Conservation (phyloP, 2,329 filamentous ascomycete genomes). For the Aspergillus pseudonomiae region DNA sequence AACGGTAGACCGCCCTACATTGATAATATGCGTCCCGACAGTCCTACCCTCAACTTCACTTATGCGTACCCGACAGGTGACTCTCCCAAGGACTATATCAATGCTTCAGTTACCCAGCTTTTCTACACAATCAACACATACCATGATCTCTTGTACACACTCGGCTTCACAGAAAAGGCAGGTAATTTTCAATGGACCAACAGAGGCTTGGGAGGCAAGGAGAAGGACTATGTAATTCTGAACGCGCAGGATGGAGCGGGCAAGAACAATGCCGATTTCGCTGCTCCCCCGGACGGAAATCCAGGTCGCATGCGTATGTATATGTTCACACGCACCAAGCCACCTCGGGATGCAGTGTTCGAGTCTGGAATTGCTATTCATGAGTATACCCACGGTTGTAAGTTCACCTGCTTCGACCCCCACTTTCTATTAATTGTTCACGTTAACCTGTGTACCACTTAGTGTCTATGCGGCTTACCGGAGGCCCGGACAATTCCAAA, state of each 20-base stretch:
- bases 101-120: slow-evolving; percentile 20
- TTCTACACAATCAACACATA: slow-evolving; percentile 22
- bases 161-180: slow-evolving; percentile 18
- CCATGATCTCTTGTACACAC: slow-evolving; percentile 19
- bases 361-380: slow-evolving; percentile 20
- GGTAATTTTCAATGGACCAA: slow-evolving; percentile 21
- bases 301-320: slow-evolving; percentile 22
- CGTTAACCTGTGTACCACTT: background rate
- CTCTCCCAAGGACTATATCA: slow-evolving; percentile 13
- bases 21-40: slow-evolving; percentile 12
- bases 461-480: slow-evolving; percentile 22
- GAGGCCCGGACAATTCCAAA: slow-evolving; percentile 15
- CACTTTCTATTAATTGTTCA: background rate
- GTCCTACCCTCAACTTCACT: slow-evolving; percentile 7
- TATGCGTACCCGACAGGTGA: slow-evolving; percentile 11
- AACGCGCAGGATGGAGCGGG: slow-evolving; percentile 21
- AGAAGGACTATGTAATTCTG: slow-evolving; percentile 19
- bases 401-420: background rate
- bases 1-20: slow-evolving; percentile 5
- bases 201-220: slow-evolving; percentile 10
- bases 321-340: slow-evolving; percentile 12
- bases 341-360: slow-evolving; percentile 12
- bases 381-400: slow-evolving; percentile 22
- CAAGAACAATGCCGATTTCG: slow-evolving; percentile 19
- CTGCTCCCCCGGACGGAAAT: slow-evolving; percentile 15